Evolutionary conservation across 495 filamentous ascomycete genomes (phyloP), one percentile per base, ranked within the genome.

Genomic region (Neurospora cerealis): DNA sequence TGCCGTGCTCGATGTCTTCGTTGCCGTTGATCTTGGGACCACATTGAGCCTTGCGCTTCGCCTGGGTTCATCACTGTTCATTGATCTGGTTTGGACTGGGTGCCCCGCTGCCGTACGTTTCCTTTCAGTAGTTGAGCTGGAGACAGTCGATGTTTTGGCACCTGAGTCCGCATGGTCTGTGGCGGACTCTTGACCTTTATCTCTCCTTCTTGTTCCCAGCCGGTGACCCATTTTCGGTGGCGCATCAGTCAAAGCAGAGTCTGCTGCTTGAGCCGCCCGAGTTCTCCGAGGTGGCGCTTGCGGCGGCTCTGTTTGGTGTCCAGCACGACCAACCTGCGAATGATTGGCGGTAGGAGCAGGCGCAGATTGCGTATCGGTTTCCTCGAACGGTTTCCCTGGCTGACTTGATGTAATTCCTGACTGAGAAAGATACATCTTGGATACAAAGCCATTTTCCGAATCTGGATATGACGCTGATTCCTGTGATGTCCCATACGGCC

Each of bases 91-190:
- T 75, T 92, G 89, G 10, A 92, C 89, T 17, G 89, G 88, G 77
- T 95, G 92, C 3, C 94, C 94, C 38, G 94, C 95, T 19, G 95
- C 87, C 6, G 94, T 97, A 73, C 94, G 88, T 83, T 97, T 97
- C 78, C 93, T 88, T 75, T 91, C 91, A 10, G 82, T 79, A 1
- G 80, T 80, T 28, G 85, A 77, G 17, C 76, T 74, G 5, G 79
- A 84, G 82, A 75, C 70, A 0, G 76, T 42, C 5, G 78, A 72
- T 6, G 54, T 72, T 38, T 73, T 73, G 42, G 74, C 70, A 13
- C 72, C 69, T 5, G 77, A 40, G 13, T 80, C 78, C 54, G 74
- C 74, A 17, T 75, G 72, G 19, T 81, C 80, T 2, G 62, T 39
- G 3, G 75, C 62, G 13, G 74, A 76, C 1, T 86, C 82, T 42